Percentiles rank a stretch among this genome's conserved stretches.
Evolutionary conservation across 768 basidiomycete species (phyloP).

Genomic region (Dacryopinax spathularia): DNA sequence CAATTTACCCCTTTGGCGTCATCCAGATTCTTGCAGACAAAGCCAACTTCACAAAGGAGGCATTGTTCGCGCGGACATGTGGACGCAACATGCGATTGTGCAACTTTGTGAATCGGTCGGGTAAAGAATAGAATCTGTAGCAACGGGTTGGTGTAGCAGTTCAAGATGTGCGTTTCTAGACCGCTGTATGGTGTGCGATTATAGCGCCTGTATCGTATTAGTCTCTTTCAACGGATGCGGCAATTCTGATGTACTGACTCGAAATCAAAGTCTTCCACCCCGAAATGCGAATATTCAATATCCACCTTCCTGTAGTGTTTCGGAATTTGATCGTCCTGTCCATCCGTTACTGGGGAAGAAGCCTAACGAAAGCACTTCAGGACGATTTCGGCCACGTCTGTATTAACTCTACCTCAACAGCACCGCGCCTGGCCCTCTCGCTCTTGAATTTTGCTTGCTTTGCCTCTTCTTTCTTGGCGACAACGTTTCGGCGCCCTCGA

Average conservation of each 20-base stretch:
- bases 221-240: not conserved
- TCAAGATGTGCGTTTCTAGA: conserved; percentile 89
- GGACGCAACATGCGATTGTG: conserved; percentile 83
- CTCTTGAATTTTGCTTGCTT: conserved; percentile 72
- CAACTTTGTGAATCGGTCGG: conserved; percentile 57
- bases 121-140: conserved; percentile 84
- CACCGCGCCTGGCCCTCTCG: conserved; percentile 41
- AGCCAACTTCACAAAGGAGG: conserved; percentile 86
- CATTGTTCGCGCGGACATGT: conserved; percentile 85
- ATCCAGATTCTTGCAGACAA: conserved; percentile 87
- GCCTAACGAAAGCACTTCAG: not conserved
- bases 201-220: conserved; percentile 51
- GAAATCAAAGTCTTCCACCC: conserved; percentile 98
- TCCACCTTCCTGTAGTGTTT: conserved; percentile 80
- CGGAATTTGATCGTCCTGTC: conserved; percentile 49
- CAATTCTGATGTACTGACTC: conserved; percentile 37
- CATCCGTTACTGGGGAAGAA: conserved; percentile 31
- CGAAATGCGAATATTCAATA: conserved; percentile 97
- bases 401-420: conserved; percentile 29
- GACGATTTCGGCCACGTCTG: not conserved
- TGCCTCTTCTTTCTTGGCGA: conserved; percentile 32
- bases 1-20: conserved; percentile 90
- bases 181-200: conserved; percentile 85
- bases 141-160: conserved; percentile 89
- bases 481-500: conserved; percentile 68